Conservation (phyloP, 2,329 filamentous ascomycete species). For the Meredithiella fracta region DNA sequence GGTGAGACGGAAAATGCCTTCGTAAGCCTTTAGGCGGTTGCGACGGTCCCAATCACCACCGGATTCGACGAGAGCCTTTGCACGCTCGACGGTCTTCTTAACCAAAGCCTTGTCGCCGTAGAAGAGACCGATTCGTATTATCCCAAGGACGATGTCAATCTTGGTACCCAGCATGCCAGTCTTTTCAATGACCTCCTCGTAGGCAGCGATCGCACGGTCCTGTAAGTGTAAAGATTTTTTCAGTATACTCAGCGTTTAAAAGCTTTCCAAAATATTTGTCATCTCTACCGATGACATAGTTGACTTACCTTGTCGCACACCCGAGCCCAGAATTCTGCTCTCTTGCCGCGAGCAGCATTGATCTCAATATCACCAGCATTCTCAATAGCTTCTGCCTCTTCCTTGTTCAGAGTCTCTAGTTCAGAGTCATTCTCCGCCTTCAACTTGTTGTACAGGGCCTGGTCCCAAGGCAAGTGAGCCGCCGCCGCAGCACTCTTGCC, state of each 20-base stretch:
- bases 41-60: conserved; percentile 97
- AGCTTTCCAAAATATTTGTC: not conserved
- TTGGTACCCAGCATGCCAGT: conserved; percentile 93
- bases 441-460: conserved; percentile 64
- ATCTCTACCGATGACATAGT: not conserved
- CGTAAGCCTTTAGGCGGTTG: conserved; percentile 97
- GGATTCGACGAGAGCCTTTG: conserved; percentile 76
- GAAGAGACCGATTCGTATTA: conserved; percentile 90
- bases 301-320: conserved; percentile 77
- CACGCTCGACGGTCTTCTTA: conserved; percentile 85
- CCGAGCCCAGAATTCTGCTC: conserved; percentile 88
- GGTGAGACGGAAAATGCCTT: conserved; percentile 83
- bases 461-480: conserved; percentile 74
- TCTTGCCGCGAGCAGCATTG: conserved; percentile 78
- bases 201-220: conserved; percentile 87
- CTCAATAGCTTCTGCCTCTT: conserved; percentile 86
- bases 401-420: conserved; percentile 61
- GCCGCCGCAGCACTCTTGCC: conserved; percentile 47
- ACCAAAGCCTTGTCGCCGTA: conserved; percentile 85
- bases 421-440: conserved; percentile 64
- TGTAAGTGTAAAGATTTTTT: conserved; percentile 22
- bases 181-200: conserved; percentile 89
- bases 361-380: conserved; percentile 94
- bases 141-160: conserved; percentile 91
- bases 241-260: not conserved